These are phyloP conservation scores for Cantharellus anzutake DNA, from an alignment of 768 basidiomycete species.

Conservation along the genomic window DNA sequence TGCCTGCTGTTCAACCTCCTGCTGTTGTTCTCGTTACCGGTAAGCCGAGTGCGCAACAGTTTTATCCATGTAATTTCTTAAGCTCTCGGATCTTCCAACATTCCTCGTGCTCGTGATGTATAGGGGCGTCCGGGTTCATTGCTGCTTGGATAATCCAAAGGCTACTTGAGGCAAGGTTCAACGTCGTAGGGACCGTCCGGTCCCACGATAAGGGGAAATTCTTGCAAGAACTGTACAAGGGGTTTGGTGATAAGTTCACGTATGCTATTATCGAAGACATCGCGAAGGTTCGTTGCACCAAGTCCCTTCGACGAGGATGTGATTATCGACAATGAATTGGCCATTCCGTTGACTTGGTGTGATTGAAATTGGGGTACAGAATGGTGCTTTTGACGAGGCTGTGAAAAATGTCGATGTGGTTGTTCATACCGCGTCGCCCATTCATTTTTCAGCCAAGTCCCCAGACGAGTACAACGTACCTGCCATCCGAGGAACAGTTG, in stretches of 20 bases:
- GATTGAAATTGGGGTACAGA: background rate
- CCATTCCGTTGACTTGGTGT: background rate
- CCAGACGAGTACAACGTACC: constrained; percentile 16
- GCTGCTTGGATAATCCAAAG: constrained; percentile 36
- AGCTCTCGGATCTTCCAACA: background rate
- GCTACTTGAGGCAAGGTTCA: constrained; percentile 42
- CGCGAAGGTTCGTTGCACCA: constrained; percentile 11
- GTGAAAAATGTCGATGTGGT: constrained; percentile 10
- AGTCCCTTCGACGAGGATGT: constrained; percentile 7
- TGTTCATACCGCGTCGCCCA: constrained; percentile 10
- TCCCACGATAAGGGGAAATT: constrained; percentile 6
- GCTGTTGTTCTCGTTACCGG: constrained; percentile 7
- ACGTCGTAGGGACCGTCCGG: constrained; percentile 13
- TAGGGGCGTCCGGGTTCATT: constrained; percentile 39
- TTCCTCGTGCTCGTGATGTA: background rate
- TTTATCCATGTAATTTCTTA: background rate
- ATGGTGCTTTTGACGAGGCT: constrained; percentile 9
- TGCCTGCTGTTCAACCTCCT: constrained; percentile 4
- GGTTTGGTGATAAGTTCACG: constrained; percentile 4
- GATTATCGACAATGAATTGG: constrained; percentile 8
- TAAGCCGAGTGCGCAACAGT: too few relatives aligned
- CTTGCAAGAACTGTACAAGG: background rate
- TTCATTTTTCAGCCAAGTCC: constrained; percentile 2
- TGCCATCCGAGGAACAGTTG: constrained; percentile 19
- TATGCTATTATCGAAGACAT: constrained; percentile 9